Base-by-base conservation (phyloP, 1,139 yeast species). In the Debaryomyces sp. region DNA sequence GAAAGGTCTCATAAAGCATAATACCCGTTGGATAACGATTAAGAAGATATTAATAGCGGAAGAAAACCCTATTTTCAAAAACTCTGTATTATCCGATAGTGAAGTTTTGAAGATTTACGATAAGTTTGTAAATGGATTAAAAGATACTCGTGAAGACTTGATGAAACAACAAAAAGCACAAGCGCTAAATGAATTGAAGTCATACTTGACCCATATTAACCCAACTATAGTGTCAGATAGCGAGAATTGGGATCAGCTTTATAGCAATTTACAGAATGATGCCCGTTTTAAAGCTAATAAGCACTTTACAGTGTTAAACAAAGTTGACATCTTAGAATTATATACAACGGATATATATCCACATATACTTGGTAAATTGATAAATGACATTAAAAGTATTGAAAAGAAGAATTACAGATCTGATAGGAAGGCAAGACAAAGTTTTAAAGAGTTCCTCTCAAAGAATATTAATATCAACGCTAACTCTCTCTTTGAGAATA, bases 371-470 rank as follows among this genome's bases (percentile, higher is more conserved):
- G 43, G 53, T 9, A 59, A 71, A 15, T 68, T 84, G 48, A 65
- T 70, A 17, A 54, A 58, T 1, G 62, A 73, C 12, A 67, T 81
- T 8, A 57, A 65, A n/a, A 55, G 57, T 1, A 65, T 73, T 18
- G 70, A 71, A 34, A 68, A 67, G 44, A 56, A 59, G 44, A 84
- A 82, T 53, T 75, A 73, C 47, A 71, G 85, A 41, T 54, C 67
- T 2, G 96, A 90, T 60, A 70, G 96, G 45, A 77, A 72, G 34
- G 87, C 89, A 1, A 71, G 97, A 38, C 83, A 78, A 47, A 75
- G 70, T 4, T 91, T 82, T 64, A 78, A 78, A 46, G 55, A 60
- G 9, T 59, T 85, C 18, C 61, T 91, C 15, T 60, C 64, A 2
- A 63, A 63, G 1, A 54, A 67, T n/a, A 71, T 75, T 1, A 54